Evolutionary conservation across 2,329 filamentous ascomycete genomes (phyloP), one percentile per base, ranked within the genome.

Genomic region (Tothia fuscella): DNA sequence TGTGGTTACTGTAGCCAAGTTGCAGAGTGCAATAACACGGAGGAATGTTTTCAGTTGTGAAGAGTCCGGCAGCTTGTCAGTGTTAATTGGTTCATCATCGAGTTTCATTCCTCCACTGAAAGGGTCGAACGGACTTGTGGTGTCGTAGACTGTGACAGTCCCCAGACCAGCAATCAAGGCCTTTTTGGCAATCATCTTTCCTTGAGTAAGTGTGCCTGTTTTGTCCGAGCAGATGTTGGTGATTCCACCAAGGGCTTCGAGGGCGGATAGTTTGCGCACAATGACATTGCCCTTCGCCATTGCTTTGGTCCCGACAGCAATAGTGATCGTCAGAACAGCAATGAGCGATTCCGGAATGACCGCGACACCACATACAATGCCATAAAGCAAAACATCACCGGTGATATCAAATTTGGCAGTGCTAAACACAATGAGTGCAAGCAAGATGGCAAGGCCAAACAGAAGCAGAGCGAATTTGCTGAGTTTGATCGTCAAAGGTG

Each of bases 391-490:
- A 10, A 65, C 64, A 45, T 68, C 65, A 33, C 62, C 57, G 22
- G 53, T 53, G 21, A 62, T 48, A 17, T 60, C 46, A 51, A 54
- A 63, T 48, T 58, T 57, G 57, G 80, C 82, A 41, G 78, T 74
- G 5, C 66, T 78, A 34, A 82, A 68, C 29, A 82, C 78, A 50
- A 84, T 75, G 49, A 84, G 72, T 6, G 78, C 78, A 47, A 78
- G 80, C 20, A 83, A 51, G 10, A 84, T 71, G 2, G 80, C 87
- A 38, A 86, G 72, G 35, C 70, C 77, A 54, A 93, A 93, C 2
- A 93, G 73, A 3, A 85, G 57, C 32, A 91, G 77, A 21, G 87
- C 86, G 53, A 94, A 80, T 60, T 88, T 86, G 63, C 82, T 85
- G 39, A 94, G 70, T 54, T 84, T 89, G 49, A 81, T 79, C 63